Percentiles rank a stretch among this genome's conserved stretches.
These are phyloP conservation scores for Hypoxylon lienhwacheense DNA, from an alignment of 495 filamentous ascomycete species.

Conservation along the genomic window DNA sequence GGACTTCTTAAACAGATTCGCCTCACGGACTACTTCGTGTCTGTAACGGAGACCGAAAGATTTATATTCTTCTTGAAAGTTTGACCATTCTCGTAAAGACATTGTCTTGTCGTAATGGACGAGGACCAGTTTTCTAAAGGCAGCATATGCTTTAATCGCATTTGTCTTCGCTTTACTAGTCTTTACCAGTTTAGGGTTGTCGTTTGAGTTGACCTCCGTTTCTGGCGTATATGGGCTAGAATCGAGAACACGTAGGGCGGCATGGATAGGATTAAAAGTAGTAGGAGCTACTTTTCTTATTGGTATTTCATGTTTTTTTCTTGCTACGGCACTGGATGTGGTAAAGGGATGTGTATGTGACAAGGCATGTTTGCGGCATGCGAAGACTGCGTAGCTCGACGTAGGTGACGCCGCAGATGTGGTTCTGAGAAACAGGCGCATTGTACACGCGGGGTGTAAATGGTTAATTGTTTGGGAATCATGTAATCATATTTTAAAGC, in stretches of 20 bases:
- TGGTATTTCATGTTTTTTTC: background rate
- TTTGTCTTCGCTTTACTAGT: background rate
- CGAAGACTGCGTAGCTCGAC: slow-evolving; percentile 18
- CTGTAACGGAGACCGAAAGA: slow-evolving; percentile 39
- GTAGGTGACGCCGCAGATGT: slow-evolving; percentile 31
- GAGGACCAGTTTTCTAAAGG: too few species aligned
- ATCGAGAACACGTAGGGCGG: too few species aligned
- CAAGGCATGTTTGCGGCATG: slow-evolving; percentile 14
- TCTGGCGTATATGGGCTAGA: too few species aligned
- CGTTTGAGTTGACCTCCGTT: too few species aligned
- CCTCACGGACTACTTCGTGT: slow-evolving; percentile 39
- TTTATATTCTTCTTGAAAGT: too few species aligned
- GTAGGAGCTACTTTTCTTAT: too few species aligned
- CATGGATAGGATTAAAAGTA: too few species aligned
- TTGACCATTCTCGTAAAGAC: too few species aligned
- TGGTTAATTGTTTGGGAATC: slow-evolving; percentile 12
- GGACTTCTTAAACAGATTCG: slow-evolving; percentile 40
- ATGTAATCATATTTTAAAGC: too few species aligned
- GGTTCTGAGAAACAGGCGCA: slow-evolving; percentile 31
- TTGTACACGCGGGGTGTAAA: slow-evolving; percentile 20
- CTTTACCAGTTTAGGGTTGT: background rate
- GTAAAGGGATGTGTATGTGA: slow-evolving; percentile 27
- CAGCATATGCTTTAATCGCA: too few species aligned
- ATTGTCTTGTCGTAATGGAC: too few species aligned
- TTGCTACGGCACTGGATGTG: slow-evolving; percentile 5